Conservation (phyloP, 2,329 filamentous ascomycete genomes). For the Bretziella fagacearum region DNA sequence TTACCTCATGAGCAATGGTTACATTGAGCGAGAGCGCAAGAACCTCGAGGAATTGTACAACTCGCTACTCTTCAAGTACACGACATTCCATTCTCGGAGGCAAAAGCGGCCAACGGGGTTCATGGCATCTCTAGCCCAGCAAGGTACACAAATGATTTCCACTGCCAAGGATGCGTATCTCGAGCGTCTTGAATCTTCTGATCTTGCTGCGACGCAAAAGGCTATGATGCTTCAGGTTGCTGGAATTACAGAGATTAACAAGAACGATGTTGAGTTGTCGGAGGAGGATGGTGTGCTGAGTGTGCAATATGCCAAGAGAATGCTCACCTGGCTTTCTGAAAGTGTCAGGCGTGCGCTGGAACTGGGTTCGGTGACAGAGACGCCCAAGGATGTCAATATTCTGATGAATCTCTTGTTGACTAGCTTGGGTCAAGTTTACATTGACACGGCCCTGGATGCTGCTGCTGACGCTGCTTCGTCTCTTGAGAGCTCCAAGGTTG, state of each 20-base stretch:
- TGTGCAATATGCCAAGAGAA: slow-evolving; percentile 79
- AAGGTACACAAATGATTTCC: slow-evolving; percentile 73
- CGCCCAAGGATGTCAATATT: slow-evolving; percentile 80
- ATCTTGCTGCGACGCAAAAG: slow-evolving; percentile 75
- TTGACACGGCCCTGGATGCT: slow-evolving; percentile 51
- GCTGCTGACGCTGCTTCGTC: slow-evolving; percentile 55
- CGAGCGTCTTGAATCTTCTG: slow-evolving; percentile 72
- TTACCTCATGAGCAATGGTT: slow-evolving; percentile 50
- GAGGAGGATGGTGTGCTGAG: slow-evolving; percentile 78
- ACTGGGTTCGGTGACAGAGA: slow-evolving; percentile 72
- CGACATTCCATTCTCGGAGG: slow-evolving; percentile 75
- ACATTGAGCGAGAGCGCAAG: slow-evolving; percentile 51
- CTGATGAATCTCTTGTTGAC: slow-evolving; percentile 68
- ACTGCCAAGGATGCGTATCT: slow-evolving; percentile 85
- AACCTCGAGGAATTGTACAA: slow-evolving; percentile 70
- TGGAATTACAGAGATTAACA: slow-evolving; percentile 59
- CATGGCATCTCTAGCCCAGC: slow-evolving; percentile 79
- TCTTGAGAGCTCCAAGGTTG: slow-evolving; percentile 63
- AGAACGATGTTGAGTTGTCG: slow-evolving; percentile 75
- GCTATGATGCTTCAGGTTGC: slow-evolving; percentile 80
- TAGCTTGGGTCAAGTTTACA: slow-evolving; percentile 72
- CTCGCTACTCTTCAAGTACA: slow-evolving; percentile 88
- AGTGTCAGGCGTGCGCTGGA: slow-evolving; percentile 82
- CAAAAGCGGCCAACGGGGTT: slow-evolving; percentile 85
- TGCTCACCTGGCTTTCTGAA: slow-evolving; percentile 95